A percentile compares a stretch with the other conserved stretches of the same genome.
These are phyloP conservation scores for Insectozyma bohioensis DNA, from an alignment of 1,139 yeast genomes.

Conservation along the genomic window DNA sequence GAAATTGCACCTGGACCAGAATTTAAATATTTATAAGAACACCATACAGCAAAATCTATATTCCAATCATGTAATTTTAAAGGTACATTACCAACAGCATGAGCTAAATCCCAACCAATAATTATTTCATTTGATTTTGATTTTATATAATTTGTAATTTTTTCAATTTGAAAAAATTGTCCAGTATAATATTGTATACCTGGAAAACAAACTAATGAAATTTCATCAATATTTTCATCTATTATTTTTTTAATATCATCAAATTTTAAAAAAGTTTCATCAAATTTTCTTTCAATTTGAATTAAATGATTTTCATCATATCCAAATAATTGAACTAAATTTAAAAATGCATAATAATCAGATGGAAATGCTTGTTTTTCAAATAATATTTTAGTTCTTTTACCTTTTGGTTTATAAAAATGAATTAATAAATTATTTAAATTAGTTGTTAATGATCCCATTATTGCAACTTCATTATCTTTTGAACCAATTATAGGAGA, in stretches of 20 bases:
- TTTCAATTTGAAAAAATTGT: slow-evolving; percentile 71
- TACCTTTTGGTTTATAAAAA: slow-evolving; percentile 68
- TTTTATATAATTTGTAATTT: slow-evolving; percentile 60
- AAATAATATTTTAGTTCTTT: slow-evolving; percentile 68
- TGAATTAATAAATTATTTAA: slow-evolving; percentile 71
- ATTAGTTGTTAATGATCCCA: slow-evolving; percentile 85
- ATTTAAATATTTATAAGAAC: slow-evolving; percentile 87
- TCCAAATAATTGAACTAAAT: slow-evolving; percentile 68
- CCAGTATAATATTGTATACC: slow-evolving; percentile 95
- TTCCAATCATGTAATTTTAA: slow-evolving; percentile 79
- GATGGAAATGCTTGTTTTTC: slow-evolving; percentile 91
- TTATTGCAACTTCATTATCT: slow-evolving; percentile 73
- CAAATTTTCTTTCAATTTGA: slow-evolving; percentile 57
- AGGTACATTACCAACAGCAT: slow-evolving; percentile 87
- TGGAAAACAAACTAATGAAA: slow-evolving; percentile 77
- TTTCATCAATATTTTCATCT: slow-evolving; percentile 55
- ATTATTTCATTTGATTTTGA: slow-evolving; percentile 39
- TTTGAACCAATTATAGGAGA: slow-evolving; percentile 78
- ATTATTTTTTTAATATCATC: slow-evolving; percentile 61
- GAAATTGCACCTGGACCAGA: slow-evolving; percentile 94
- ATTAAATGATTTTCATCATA: slow-evolving; percentile 59
- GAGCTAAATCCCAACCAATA: slow-evolving; percentile 97
- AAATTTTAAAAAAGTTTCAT: slow-evolving; percentile 58
- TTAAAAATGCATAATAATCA: slow-evolving; percentile 82
- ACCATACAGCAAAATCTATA: slow-evolving; percentile 93